phyloP scores from a whole-genome alignment of 208 protist genomes.

The Trypanosoma platydactyli region DNA sequence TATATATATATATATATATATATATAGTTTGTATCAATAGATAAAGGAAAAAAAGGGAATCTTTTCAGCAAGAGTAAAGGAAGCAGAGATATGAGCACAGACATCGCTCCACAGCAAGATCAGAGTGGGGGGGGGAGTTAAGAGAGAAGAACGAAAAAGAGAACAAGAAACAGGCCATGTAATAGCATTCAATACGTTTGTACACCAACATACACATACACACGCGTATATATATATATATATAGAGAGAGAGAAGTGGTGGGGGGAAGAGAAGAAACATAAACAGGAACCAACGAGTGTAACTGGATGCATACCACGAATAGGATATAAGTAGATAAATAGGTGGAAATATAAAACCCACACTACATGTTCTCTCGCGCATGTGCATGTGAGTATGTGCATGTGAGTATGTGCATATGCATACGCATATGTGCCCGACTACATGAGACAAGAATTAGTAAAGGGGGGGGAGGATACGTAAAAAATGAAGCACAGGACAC shows the following conservation, averaged over 20 bases:
- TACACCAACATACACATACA: background rate
- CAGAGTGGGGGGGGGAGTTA: slow-evolving; percentile 4
- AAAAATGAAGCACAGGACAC: no score
- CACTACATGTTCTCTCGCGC: background rate
- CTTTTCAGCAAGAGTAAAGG: slow-evolving; percentile 13
- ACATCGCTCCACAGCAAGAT: slow-evolving; percentile 20
- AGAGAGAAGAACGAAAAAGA: slow-evolving; percentile 14
- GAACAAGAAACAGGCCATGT: slow-evolving; percentile 23
- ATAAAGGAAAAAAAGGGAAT: slow-evolving; percentile 19
- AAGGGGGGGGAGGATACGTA: no score
- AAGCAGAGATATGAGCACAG: slow-evolving; percentile 12
- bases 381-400: no score
- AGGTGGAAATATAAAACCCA: slow-evolving; percentile 20
- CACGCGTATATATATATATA: background rate
- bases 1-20: slow-evolving; percentile 17
- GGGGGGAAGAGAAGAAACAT: no score
- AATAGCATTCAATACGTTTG: slow-evolving; percentile 9
- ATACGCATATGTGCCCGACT: no score
- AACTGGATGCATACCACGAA: no score
- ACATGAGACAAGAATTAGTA: no score
- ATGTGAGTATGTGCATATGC: no score
- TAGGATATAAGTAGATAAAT: background rate
- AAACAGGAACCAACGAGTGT: no score
- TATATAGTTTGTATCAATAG: slow-evolving; percentile 2
- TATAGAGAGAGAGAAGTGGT: no score